Base-by-base conservation (phyloP, 441 rosid genomes). In the Euphorbia schlechtendalii region DNA sequence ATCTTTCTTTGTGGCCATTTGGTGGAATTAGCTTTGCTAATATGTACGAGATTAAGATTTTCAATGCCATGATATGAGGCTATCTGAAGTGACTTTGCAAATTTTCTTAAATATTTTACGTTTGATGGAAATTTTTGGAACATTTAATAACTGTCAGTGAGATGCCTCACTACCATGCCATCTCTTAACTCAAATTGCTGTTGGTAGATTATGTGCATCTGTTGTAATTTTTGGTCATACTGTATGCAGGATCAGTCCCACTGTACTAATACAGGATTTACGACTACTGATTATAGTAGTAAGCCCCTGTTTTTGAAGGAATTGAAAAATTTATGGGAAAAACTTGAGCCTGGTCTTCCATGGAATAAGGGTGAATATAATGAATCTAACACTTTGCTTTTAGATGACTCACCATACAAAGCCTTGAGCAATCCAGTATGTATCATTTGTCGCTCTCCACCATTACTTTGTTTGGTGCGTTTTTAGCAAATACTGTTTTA, bases 401-500 rank as follows among this genome's bases (percentile, higher is more conserved):
- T 91, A 59, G 98, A 93, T 70, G 98, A 93, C 74, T 88, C 98
- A 61, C 97, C 98, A n/a, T 84, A 85, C 72, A 90, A 93, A 70
- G 90, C 95, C 18, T 78, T 93, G 82, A 83, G 86, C 69, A 90
- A 93, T 73, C 98, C 97, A 4, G 98, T 90, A 81, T 74, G 89
- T 76, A 54, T 27, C 21, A 10, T 63, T 32, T 18, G 43, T 65
- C 21, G 17, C 24, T 58, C 21, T 60, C 30, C 45, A 21, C 8
- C 40, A 3, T 25, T 40, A 43, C 54, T 43, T 41, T 8, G 38
- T 59, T 59, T 21, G 13, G 56, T 12, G 18, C n/a, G 10, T 10
- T 0, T 17, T 54, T 20, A 52, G 17, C 10, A 1, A 10, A 41
- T 41, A n/a, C 15, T 9, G 22, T 18, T 20, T 45, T 36, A 46